Evolutionary conservation across 1,284 basidiomycete species (phyloP), one percentile per base, ranked within the genome.

Genomic region (Ceratobasidium sp.): DNA sequence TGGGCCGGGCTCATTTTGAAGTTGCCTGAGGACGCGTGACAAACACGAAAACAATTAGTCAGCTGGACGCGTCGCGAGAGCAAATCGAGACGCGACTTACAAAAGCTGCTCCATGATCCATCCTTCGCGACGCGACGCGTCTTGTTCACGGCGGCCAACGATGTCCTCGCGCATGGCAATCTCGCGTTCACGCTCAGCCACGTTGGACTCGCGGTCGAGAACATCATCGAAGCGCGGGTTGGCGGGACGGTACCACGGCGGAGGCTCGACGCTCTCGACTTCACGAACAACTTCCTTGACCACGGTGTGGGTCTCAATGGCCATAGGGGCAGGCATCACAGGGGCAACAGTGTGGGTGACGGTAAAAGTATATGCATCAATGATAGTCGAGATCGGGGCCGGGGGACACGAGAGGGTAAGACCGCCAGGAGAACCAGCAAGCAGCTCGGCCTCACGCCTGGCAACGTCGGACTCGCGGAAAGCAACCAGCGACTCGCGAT

Each of bases 21-120:
- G 88, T 79, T 89, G 86, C 83, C 94, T 94, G 49, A 77, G 23
- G 61, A 68, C 46, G 49, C 66, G 46, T 28, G 28, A 77, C 56
- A 77, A n/a, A 55, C 53, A 63, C 20, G 39, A 63, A 63, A 70
- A 56, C 81, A 72, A 53, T 67, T 26, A 40, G 61, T 68, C 63
- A 67, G 66, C 49, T 68, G 63, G 58, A 68, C 60, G 61, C 40
- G 76, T 64, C 42, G 64, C 13, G 26, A 13, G 70, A 49, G 56
- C 51, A 55, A 28, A 49, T 53, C 63, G 13, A n/a, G 2, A 81
- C 26, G 42, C 51, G 40, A 87, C 91, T 81, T 87, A 95, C 94
- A 94, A 91, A 67, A 95, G 90, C 82, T 95, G 94, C 81, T 95
- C 94, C 93, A 95, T 94, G 83, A 95, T 94, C 94, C 94, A 95